Base-by-base conservation (phyloP, 2,329 filamentous ascomycete genomes). In the Trichophyton simii region DNA sequence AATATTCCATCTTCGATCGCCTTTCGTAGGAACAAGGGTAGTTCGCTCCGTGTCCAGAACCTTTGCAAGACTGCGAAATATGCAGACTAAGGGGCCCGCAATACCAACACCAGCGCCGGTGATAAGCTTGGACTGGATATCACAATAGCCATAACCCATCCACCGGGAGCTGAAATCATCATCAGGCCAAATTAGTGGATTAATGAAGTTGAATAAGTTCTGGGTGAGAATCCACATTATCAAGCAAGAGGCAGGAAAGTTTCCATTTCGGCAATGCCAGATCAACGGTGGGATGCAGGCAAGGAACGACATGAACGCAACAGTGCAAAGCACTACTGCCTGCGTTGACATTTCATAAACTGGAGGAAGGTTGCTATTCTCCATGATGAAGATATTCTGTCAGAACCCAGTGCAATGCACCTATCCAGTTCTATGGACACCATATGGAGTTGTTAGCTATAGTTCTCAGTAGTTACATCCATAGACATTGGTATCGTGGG, bases 121-220 rank as follows among this genome's bases (percentile, higher is more conserved):
- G 62, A 80, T 77, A 38, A 88, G 67, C 64, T 85, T 83, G 60
- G 80, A 76, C 66, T 87, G 78, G 57, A 88, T 73, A 69, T 89
- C 86, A 72, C 86, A 89, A 62, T 86, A 79, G 1, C 78, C 79
- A 3, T 70, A 68, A 3, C 86, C 86, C 62, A 79, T 71, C 78
- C 79, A 88, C 79, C 81, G 84, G 4, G 73, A 69, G 0, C 67
- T 42, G 11, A 80, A 67, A 65, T 86, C 74, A 65, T 86, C 82
- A 6, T 76, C 80, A 0, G 80, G 79, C 86, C 86, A 89, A 63
- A 87, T 79, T 58, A 86, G 69, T 1, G 84, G 76, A 67, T 88
- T 88, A 75, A 83, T 71, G 64, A 84, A 77, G 65, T 78, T 81
- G 69, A 81, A 77, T 60, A 84, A 61, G 66, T 86, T 86, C 62